A percentile compares a stretch with the other conserved stretches of the same genome.
Evolutionary conservation across 2,329 filamentous ascomycete genomes (phyloP).

Genomic region (Fonsecaea pedrosoi): DNA sequence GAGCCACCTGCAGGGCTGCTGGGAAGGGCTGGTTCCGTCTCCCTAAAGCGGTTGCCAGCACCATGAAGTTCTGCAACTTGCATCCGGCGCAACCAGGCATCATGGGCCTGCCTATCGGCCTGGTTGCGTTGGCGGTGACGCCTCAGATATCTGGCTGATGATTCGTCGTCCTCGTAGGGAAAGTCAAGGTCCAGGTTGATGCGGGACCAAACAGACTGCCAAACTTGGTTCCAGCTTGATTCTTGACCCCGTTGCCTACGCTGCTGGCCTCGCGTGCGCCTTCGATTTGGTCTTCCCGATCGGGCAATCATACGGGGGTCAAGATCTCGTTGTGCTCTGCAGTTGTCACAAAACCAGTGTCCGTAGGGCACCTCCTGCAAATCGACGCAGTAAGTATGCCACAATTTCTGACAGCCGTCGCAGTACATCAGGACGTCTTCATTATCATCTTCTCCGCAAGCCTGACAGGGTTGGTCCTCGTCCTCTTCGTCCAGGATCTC

Average conservation of each 20-base stretch:
- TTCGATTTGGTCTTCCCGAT: conserved; percentile 53
- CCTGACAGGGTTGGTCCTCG: conserved; percentile 74
- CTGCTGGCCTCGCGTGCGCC: conserved; percentile 56
- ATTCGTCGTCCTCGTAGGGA: conserved; percentile 77
- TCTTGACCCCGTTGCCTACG: conserved; percentile 53
- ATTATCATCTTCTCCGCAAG: conserved; percentile 81
- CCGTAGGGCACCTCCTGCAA: conserved; percentile 77
- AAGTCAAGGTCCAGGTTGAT: conserved; percentile 81
- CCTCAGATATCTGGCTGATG: conserved; percentile 63
- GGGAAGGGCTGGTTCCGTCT: conserved; percentile 67
- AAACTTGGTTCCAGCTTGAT: conserved; percentile 75
- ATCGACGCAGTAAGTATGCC: conserved; percentile 90
- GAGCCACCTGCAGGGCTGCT: conserved; percentile 26
- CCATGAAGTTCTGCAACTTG: conserved; percentile 82
- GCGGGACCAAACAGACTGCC: conserved; percentile 86
- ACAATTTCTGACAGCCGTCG: conserved; percentile 86
- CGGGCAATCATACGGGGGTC: conserved; percentile 44
- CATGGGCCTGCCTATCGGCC: conserved; percentile 63
- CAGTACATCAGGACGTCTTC: conserved; percentile 87
- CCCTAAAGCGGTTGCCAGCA: conserved; percentile 71
- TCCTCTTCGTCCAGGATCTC: conserved; percentile 72
- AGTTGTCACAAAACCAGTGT: conserved; percentile 91
- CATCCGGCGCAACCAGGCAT: conserved; percentile 83
- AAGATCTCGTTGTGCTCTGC: conserved; percentile 60
- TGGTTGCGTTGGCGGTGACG: conserved; percentile 56